Conservation (phyloP, 2,329 filamentous ascomycete species). For the Fusarium globosum region DNA sequence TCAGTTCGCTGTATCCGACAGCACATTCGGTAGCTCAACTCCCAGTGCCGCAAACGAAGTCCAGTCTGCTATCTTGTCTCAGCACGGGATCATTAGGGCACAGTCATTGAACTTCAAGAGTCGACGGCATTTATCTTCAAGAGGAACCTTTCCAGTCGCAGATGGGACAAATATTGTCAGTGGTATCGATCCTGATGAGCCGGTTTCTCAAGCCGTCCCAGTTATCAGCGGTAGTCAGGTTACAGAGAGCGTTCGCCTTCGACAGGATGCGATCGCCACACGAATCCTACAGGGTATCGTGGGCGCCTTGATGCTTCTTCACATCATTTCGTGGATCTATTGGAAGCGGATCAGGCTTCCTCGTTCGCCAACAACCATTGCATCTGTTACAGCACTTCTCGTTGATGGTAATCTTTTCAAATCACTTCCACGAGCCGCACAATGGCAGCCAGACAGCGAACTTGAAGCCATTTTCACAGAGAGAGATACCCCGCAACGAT, state of each 20-base stretch:
- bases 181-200: conserved; percentile 34
- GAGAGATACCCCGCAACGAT: conserved; percentile 20
- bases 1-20: conserved; percentile 46
- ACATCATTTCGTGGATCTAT: conserved; percentile 46
- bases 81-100: conserved; percentile 52
- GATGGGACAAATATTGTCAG: conserved; percentile 38
- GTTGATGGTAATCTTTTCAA: conserved; percentile 52
- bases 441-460: conserved; percentile 41
- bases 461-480: conserved; percentile 31
- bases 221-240: conserved; percentile 32
- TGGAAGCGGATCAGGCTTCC: conserved; percentile 45
- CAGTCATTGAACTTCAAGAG: conserved; percentile 49
- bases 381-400: conserved; percentile 51
- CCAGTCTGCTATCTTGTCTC: conserved; percentile 48
- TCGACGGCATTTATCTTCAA: conserved; percentile 37
- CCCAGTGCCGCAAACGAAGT: conserved; percentile 33
- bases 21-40: conserved; percentile 36
- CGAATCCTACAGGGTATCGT: conserved; percentile 50
- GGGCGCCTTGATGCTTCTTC: conserved; percentile 43
- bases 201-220: conserved; percentile 42
- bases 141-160: conserved; percentile 34
- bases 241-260: conserved; percentile 29
- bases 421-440: conserved; percentile 39
- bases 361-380: conserved; percentile 49
- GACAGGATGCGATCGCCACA: conserved; percentile 49